Percentiles rank a stretch among this genome's conserved stretches.
phyloP scores from a whole-genome alignment of 805 yeast genomes.

The Lipomyces mesembrius region DNA sequence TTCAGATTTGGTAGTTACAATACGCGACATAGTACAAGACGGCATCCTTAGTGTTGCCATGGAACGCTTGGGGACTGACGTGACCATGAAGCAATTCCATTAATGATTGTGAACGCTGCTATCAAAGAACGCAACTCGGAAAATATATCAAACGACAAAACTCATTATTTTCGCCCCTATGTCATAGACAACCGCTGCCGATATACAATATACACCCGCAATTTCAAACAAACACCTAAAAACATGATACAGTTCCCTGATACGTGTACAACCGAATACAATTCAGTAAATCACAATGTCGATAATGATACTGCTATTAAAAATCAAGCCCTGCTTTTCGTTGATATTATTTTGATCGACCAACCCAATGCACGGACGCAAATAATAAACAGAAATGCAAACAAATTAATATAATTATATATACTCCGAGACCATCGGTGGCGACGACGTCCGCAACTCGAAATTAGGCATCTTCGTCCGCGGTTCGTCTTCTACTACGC shows the following conservation, averaged over 20 bases:
- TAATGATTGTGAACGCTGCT: no score
- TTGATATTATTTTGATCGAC: neutral
- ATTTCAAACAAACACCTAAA: neutral
- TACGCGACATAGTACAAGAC: no score
- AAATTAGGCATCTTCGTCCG: neutral
- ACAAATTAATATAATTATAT: neutral
- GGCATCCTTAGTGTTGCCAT: no score
- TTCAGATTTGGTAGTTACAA: no score
- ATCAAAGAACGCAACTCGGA: no score
- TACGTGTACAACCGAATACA: slow-evolving; percentile 1
- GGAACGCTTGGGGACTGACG: neutral
- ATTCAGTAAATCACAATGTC: neutral
- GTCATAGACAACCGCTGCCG: neutral
- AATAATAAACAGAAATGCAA: neutral
- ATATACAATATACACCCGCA: neutral
- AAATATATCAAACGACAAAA: no score
- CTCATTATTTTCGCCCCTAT: neutral
- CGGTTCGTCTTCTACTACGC: neutral
- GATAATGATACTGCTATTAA: neutral
- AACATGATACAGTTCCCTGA: neutral
- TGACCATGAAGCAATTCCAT: neutral
- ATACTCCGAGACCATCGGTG: neutral
- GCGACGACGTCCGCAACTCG: neutral
- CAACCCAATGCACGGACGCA: neutral
- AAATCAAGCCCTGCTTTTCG: neutral